Conservation (phyloP, 495 filamentous ascomycete genomes). For the Aspergillus baeticus region DNA sequence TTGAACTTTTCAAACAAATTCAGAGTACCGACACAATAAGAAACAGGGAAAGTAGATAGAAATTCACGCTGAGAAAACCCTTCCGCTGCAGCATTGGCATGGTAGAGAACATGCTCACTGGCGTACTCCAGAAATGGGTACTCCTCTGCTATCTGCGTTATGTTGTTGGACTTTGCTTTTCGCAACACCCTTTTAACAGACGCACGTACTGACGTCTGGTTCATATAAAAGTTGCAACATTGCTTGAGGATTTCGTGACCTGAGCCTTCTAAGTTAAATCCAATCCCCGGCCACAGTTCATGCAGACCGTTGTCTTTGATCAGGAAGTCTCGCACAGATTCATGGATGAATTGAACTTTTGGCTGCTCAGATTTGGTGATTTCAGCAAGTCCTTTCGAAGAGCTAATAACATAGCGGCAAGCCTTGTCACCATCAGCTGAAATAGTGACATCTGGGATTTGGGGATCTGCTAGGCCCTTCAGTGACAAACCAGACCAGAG, state of each 20-base stretch:
- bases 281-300: slow-evolving; percentile 32
- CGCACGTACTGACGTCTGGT: slow-evolving; percentile 5
- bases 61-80: slow-evolving; percentile 37
- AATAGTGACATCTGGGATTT: slow-evolving; percentile 7
- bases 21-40: slow-evolving; percentile 34
- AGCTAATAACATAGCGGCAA: slow-evolving; percentile 35
- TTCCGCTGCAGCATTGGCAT: slow-evolving; percentile 39
- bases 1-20: slow-evolving; percentile 37
- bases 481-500: slow-evolving; percentile 21
- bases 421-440: no score
- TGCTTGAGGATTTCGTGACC: slow-evolving; percentile 37
- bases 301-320: slow-evolving; percentile 37
- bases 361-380: slow-evolving; percentile 21
- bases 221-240: slow-evolving; percentile 32
- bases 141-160: slow-evolving; percentile 13
- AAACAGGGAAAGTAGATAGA: slow-evolving; percentile 29
- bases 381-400: slow-evolving; percentile 46
- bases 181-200: slow-evolving; percentile 1
- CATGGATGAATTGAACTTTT: slow-evolving; percentile 49
- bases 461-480: slow-evolving; percentile 12
- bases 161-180: background rate
- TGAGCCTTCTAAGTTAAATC: slow-evolving; percentile 16
- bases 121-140: slow-evolving; percentile 51
- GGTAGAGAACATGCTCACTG: slow-evolving; percentile 37
- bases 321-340: slow-evolving; percentile 46